These are phyloP conservation scores for Eutrema salsugineum DNA, from an alignment of 441 rosid genomes.

Conservation along the genomic window DNA sequence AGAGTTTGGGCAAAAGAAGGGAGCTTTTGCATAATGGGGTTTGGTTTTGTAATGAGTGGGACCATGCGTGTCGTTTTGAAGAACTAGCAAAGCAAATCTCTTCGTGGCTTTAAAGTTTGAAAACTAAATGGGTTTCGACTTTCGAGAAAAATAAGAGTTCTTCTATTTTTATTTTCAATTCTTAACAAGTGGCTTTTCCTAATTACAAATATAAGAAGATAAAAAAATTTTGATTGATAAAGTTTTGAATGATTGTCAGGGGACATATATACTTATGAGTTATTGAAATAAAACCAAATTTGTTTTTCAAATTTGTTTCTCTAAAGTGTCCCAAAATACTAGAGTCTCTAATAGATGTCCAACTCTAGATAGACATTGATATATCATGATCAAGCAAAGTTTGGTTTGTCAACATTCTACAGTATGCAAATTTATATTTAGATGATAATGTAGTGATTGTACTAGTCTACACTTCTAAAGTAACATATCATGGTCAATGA, in stretches of 20 bases:
- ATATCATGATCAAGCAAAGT: not conserved
- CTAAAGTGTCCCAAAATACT: too few relatives aligned
- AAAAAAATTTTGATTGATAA: conserved; percentile 9
- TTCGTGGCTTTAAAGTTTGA: conserved; percentile 41
- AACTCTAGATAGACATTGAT: not conserved
- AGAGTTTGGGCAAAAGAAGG: conserved; percentile 25
- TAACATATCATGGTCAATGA: not conserved
- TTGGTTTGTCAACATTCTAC: not conserved
- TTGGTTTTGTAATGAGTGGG: conserved; percentile 40
- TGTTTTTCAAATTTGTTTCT: too few relatives aligned
- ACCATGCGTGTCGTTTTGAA: conserved; percentile 45
- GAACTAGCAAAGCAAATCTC: conserved; percentile 39
- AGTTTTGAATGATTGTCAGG: too few relatives aligned
- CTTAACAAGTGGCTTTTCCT: conserved; percentile 39
- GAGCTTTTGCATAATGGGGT: conserved; percentile 42
- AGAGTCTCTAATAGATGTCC: too few relatives aligned
- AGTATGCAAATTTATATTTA: not conserved
- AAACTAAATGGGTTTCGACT: conserved; percentile 26
- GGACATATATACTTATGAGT: not conserved
- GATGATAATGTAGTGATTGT: not conserved
- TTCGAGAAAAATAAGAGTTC: too few relatives aligned
- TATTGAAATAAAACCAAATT: too few relatives aligned
- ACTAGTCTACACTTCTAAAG: not conserved
- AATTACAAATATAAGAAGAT: not conserved
- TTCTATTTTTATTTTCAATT: too few relatives aligned